phyloP scores from a whole-genome alignment of 179 eudicot genomes.

The Spinacia oleracea region DNA sequence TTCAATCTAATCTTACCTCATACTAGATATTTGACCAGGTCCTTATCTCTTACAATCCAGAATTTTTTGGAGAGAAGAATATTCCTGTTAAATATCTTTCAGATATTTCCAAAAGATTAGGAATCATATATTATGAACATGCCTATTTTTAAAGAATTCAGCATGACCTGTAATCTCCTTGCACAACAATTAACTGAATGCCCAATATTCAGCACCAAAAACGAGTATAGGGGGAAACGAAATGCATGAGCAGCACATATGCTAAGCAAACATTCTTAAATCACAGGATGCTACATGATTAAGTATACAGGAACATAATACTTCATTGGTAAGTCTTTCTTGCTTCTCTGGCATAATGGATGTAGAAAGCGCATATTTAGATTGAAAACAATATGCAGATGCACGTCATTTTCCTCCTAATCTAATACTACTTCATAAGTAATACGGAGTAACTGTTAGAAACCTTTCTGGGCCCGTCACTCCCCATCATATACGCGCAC shows the following conservation, averaged over 20 bases:
- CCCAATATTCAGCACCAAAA: background rate
- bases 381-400: background rate
- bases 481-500: no score
- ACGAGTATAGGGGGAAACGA: background rate
- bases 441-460: background rate
- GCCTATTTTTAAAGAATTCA: slow-evolving; percentile 55
- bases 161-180: slow-evolving; percentile 79
- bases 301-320: background rate
- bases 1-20: background rate
- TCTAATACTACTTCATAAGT: background rate
- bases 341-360: background rate
- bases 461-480: background rate
- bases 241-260: background rate
- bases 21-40: background rate
- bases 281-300: background rate
- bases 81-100: background rate
- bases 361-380: background rate
- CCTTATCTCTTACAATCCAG: background rate
- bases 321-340: background rate
- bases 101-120: background rate
- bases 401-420: background rate
- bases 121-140: no score
- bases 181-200: slow-evolving; percentile 14
- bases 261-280: background rate
- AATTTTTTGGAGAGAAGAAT: background rate